Conservation (phyloP, 2,329 filamentous ascomycete species). For the Monosporascus sp. region DNA sequence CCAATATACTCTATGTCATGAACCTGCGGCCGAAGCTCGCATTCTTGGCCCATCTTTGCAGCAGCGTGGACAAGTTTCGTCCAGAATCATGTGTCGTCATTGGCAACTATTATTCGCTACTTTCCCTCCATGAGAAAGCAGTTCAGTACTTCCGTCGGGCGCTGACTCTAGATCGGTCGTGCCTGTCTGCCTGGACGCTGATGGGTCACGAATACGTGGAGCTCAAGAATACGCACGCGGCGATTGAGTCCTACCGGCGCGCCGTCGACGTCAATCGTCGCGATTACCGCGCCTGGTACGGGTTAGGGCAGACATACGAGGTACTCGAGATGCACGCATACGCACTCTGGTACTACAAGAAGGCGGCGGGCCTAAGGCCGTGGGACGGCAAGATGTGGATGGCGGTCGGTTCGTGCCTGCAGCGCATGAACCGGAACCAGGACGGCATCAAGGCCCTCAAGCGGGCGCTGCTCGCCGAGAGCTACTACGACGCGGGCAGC, state of each 20-base stretch:
- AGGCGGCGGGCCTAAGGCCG: constrained; percentile 84
- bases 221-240: constrained; percentile 96
- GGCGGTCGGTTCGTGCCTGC: constrained; percentile 86
- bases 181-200: constrained; percentile 92
- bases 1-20: constrained; percentile 95
- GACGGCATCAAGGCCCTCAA: constrained; percentile 96
- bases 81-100: constrained; percentile 96
- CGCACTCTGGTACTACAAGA: constrained; percentile 95
- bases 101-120: constrained; percentile 92
- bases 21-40: constrained; percentile 82
- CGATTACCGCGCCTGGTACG: constrained; percentile 98
- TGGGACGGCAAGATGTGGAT: constrained; percentile 99
- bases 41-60: constrained; percentile 87
- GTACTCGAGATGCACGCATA: constrained; percentile 98
- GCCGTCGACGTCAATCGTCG: constrained; percentile 94
- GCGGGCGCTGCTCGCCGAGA: constrained; percentile 81
- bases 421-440: constrained; percentile 79
- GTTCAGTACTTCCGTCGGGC: constrained; percentile 97
- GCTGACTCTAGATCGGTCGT: constrained; percentile 81
- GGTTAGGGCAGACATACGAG: constrained; percentile 93
- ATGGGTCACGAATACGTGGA: constrained; percentile 99
- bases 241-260: constrained; percentile 92
- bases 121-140: constrained; percentile 94
- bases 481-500: constrained; percentile 69
- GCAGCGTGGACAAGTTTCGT: constrained; percentile 88